Evolutionary conservation across 106 monocot genomes (phyloP).

Genomic region (Agapanthus africanus): DNA sequence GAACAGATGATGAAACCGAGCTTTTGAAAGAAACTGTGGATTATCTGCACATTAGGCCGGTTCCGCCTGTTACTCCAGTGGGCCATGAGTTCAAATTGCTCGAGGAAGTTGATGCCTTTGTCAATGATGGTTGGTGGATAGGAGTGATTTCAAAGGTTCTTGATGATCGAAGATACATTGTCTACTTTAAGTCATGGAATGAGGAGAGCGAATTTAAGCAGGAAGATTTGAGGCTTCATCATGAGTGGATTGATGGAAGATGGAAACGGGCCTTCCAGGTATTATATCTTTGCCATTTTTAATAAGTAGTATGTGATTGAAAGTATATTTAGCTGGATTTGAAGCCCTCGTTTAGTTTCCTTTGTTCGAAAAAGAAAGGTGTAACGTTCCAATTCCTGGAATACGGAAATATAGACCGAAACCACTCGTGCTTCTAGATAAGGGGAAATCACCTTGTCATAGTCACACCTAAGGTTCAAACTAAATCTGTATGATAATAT

Average conservation of each 20-base stretch:
- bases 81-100: slow-evolving; percentile 39
- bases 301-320: too few relatives aligned
- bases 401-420: too few relatives aligned
- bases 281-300: too few relatives aligned
- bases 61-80: slow-evolving; percentile 23
- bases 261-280: slow-evolving; percentile 56
- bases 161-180: slow-evolving; percentile 30
- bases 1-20: slow-evolving; percentile 49
- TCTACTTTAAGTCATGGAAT: slow-evolving; percentile 64
- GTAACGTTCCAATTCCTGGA: too few relatives aligned
- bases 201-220: slow-evolving; percentile 53
- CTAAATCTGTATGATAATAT: too few relatives aligned
- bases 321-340: too few relatives aligned
- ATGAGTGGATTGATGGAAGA: slow-evolving; percentile 61
- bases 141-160: slow-evolving; percentile 73
- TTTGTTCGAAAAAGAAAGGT: too few relatives aligned
- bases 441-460: too few relatives aligned
- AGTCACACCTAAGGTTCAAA: too few relatives aligned
- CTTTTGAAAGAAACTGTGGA: slow-evolving; percentile 56
- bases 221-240: slow-evolving; percentile 54
- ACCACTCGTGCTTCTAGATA: too few relatives aligned
- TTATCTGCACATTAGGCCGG: slow-evolving; percentile 49
- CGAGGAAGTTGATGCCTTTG: slow-evolving; percentile 73
- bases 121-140: slow-evolving; percentile 87
- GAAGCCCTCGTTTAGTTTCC: too few relatives aligned